Percentiles rank a stretch among this genome's conserved stretches.
Conservation (phyloP, 108 stramenopile genomes). For the Skeletonema marinoi region DNA sequence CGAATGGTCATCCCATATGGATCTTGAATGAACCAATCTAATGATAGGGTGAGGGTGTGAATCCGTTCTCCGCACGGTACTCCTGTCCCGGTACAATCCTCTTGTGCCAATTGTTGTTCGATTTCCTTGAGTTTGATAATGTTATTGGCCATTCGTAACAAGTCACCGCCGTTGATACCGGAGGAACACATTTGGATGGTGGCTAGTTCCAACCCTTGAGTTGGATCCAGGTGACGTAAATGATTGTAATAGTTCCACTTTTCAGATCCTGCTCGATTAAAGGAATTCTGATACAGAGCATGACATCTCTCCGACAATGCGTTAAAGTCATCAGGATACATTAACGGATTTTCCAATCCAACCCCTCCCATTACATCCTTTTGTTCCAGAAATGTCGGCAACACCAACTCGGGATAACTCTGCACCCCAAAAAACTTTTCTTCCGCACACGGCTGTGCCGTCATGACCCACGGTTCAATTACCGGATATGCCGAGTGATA, state of each 20-base stretch:
- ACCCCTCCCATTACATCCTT: not conserved
- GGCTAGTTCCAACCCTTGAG: conserved; percentile 3
- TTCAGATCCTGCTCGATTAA: not conserved
- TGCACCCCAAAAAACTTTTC: not conserved
- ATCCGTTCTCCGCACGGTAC: not conserved
- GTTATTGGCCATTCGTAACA: conserved; percentile 30
- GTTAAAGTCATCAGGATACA: not conserved
- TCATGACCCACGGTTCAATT: conserved; percentile 18
- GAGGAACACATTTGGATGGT: not conserved
- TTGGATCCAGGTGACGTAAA: not conserved
- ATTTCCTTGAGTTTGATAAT: conserved; percentile 12
- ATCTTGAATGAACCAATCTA: conserved; percentile 6
- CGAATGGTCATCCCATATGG: not conserved
- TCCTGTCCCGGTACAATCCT: not conserved
- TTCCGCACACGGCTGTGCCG: not conserved
- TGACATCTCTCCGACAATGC: not conserved
- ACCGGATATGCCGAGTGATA: conserved; percentile 34
- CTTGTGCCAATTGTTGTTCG: not conserved
- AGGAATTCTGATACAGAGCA: not conserved
- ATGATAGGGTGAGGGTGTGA: conserved; percentile 10
- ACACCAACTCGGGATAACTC: not conserved
- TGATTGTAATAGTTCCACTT: conserved; percentile 11
- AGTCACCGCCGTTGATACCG: conserved; percentile 3
- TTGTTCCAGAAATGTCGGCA: not conserved
- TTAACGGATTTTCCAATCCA: not conserved